Evolutionary conservation across 164 flowering plant genomes (phyloP).

Genomic region (Protea cynaroides): DNA sequence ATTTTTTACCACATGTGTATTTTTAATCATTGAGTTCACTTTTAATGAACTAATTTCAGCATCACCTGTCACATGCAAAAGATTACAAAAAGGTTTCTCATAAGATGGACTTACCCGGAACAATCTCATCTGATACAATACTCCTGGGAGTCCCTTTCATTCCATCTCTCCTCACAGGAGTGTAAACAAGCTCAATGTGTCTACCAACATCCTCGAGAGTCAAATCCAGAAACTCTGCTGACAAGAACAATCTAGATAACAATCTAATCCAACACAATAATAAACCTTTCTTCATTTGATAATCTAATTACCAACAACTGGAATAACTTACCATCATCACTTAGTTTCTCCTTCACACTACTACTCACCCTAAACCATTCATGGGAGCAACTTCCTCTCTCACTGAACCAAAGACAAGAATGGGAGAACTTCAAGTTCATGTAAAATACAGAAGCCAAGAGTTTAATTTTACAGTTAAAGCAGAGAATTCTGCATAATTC

Average conservation of each 20-base stretch:
- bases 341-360: constrained; percentile 58
- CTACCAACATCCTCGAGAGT: constrained; percentile 72
- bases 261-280: not conserved
- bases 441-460: constrained; percentile 1
- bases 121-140: constrained; percentile 55
- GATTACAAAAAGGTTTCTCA: no score
- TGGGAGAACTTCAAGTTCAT: not conserved
- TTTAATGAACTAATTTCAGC: no score
- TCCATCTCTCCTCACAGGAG: constrained; percentile 81
- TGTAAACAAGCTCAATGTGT: constrained; percentile 68
- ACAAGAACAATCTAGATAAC: constrained; percentile 6
- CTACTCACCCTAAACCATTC: constrained; percentile 80
- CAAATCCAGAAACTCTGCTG: constrained; percentile 65
- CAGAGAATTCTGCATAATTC: not conserved
- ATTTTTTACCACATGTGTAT: no score
- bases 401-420: constrained; percentile 37
- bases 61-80: no score
- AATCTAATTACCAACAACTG: not conserved
- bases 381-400: constrained; percentile 61
- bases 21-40: no score
- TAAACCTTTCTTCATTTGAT: not conserved
- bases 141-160: constrained; percentile 51
- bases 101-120: constrained; percentile 56
- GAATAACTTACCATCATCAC: constrained; percentile 47
- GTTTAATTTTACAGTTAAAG: not conserved